Base-by-base conservation (phyloP, 1,284 basidiomycete genomes). In the Trametes hirsuta region DNA sequence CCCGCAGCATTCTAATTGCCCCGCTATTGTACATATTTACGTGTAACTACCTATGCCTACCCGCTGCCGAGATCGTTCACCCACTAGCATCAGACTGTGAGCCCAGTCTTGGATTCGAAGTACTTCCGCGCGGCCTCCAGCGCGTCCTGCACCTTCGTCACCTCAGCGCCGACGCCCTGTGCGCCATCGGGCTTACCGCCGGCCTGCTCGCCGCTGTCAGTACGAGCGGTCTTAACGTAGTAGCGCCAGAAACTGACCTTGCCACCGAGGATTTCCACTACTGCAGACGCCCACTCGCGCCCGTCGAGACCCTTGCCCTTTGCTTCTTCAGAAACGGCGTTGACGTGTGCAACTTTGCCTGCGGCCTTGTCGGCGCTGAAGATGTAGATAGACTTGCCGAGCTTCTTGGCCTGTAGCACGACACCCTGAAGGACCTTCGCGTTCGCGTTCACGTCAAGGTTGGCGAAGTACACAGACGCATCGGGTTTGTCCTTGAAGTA, bases 121-220 rank as follows among this genome's bases (percentile, higher is more conserved):
- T 81, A 83, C 50, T 77, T 71, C 62, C 76, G 77, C 8, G 90
- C 93, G 45, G 80, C 78, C 47, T 71, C 74, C 36, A 96, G 71
- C 1, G 93, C 95, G 62, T 93, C 91, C 21, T 83, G 76, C 2
- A 95, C 76, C 75, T 86, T 90, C 44, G 76, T 75, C 2, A 81
- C 73, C 65, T 94, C 82, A 10, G 79, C 76, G 46, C 95, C 95
- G 18, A 95, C 87, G 47, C 95, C 95, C 69, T 95, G 94, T 2
- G 91, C 91, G 57, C 85, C 83, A 49, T 97, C 95, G 61, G 93
- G 92, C 77, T 95, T 97, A 21, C 95, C 95, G 60, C 95, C 95
- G 59, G 93, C 93, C 92, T 94, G 68, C 11, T 42, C n/a, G 47
- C 87, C 14, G 42, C 40, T 44, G 56, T 45, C 49, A 39, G 60